Evolutionary conservation across 2,329 filamentous ascomycete species (phyloP).

Genomic region (Cordyceps sp.): DNA sequence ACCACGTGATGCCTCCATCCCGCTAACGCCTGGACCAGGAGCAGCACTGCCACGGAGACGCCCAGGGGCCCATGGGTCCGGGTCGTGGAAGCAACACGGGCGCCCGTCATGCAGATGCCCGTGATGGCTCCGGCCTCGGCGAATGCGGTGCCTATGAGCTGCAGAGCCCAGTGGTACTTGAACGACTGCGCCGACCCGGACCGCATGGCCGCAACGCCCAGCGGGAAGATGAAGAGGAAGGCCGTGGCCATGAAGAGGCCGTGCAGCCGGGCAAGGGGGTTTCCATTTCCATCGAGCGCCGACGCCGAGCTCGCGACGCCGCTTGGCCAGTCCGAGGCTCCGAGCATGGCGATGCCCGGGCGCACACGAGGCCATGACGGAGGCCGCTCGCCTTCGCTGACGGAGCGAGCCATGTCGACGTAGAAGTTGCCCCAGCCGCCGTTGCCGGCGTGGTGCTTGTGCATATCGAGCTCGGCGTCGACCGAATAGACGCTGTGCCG

Average conservation of each 20-base stretch:
- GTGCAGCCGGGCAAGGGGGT: slow-evolving; percentile 4
- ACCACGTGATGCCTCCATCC: slow-evolving; percentile 7
- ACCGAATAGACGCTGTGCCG: slow-evolving; percentile 5
- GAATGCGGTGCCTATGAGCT: slow-evolving; percentile 1
- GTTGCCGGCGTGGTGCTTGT: slow-evolving; percentile 4
- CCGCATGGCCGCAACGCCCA: slow-evolving; percentile 5
- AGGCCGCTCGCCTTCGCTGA: slow-evolving; percentile 2
- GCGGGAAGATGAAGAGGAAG: slow-evolving; percentile 5
- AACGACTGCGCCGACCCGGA: slow-evolving; percentile 5
- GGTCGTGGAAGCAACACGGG: neutral
- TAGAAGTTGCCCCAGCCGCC: slow-evolving; percentile 6
- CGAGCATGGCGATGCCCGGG: slow-evolving; percentile 1
- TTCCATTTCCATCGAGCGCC: neutral
- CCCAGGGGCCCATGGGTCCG: slow-evolving; percentile 5
- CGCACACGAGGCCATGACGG: slow-evolving; percentile 3
- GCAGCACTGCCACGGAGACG: slow-evolving; percentile 1
- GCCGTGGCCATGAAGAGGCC: slow-evolving; percentile 6
- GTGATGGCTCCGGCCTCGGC: slow-evolving; percentile 2
- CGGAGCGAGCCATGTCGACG: slow-evolving; percentile 6
- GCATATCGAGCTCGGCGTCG: slow-evolving; percentile 4
- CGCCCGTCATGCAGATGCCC: slow-evolving; percentile 1
- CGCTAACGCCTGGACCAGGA: slow-evolving; percentile 3
- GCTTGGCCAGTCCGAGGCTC: slow-evolving; percentile 4
- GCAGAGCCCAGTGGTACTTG: slow-evolving; percentile 7
- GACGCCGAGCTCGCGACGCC: no score